Evolutionary conservation across 169 alveolate species (phyloP).

Genomic region (Babesia ovata): DNA sequence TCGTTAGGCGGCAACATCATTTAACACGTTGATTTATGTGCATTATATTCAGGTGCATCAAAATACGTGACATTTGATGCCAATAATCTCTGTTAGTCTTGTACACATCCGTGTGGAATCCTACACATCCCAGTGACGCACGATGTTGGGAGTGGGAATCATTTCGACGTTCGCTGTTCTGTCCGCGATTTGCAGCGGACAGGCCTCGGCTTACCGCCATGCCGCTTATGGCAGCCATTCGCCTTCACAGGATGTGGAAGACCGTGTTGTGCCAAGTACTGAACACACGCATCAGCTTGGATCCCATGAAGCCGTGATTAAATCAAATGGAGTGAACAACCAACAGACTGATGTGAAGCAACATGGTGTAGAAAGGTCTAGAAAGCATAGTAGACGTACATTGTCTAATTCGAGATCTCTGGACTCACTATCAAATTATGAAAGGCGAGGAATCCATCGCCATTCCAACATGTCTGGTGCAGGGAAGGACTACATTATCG

Average conservation of each 20-base stretch:
- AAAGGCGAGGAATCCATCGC: neutral
- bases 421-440: neutral
- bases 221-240: neutral
- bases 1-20: neutral
- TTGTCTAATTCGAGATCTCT: no score
- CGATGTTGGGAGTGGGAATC: conserved; percentile 4
- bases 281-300: no score
- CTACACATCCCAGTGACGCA: conserved; percentile 5
- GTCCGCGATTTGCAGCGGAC: neutral
- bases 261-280: no score
- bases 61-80: neutral
- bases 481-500: conserved; percentile 51
- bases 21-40: neutral
- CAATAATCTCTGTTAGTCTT: neutral
- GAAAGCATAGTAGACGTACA: no score
- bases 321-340: no score
- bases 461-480: conserved; percentile 1
- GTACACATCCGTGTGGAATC: neutral
- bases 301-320: no score
- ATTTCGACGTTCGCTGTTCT: neutral
- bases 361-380: no score
- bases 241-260: no score
- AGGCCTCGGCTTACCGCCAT: neutral
- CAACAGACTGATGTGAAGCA: no score
- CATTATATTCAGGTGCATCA: neutral